phyloP scores from a whole-genome alignment of 495 filamentous ascomycete genomes.

The Aspergillus asperescens region DNA sequence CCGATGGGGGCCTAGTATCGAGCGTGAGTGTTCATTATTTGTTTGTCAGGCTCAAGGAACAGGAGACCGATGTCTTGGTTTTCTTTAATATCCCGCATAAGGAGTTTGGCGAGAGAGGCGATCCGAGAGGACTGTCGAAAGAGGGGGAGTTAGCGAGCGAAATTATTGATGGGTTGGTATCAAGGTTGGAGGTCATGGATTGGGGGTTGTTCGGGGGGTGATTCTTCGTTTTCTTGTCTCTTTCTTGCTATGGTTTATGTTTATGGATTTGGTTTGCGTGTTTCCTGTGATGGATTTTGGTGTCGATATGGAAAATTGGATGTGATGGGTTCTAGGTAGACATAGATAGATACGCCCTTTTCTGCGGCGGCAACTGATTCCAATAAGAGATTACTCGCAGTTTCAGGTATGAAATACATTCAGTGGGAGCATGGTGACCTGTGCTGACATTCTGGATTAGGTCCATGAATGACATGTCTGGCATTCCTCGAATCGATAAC shows the following conservation, averaged over 20 bases:
- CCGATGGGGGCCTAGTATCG: slow-evolving; percentile 16
- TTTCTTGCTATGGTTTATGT: not conserved
- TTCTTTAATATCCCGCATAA: slow-evolving; percentile 86
- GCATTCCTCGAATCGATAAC: not conserved
- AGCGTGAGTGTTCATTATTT: slow-evolving; percentile 34
- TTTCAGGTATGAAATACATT: not conserved
- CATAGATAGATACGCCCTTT: not conserved
- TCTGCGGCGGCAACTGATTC: not conserved
- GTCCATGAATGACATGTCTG: not conserved
- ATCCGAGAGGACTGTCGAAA: slow-evolving; percentile 37
- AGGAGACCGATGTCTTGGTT: slow-evolving; percentile 80
- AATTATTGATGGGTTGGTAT: slow-evolving; percentile 58
- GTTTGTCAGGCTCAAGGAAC: slow-evolving; percentile 65
- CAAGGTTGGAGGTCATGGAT: slow-evolving; percentile 69
- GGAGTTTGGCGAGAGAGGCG: slow-evolving; percentile 50
- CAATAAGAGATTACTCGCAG: not conserved
- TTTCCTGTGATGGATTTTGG: not conserved
- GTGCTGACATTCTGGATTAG: not conserved
- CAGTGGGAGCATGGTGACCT: not conserved
- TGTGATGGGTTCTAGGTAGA: not conserved
- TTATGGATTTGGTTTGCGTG: not conserved
- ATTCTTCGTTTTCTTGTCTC: not conserved
- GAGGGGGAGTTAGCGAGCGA: slow-evolving; percentile 61
- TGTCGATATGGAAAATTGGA: not conserved
- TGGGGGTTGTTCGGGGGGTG: slow-evolving; percentile 67